Evolutionary conservation across 176 grass and related monocot species (phyloP), one percentile per base, ranked within the genome.

Genomic region (Carex myosuroides): DNA sequence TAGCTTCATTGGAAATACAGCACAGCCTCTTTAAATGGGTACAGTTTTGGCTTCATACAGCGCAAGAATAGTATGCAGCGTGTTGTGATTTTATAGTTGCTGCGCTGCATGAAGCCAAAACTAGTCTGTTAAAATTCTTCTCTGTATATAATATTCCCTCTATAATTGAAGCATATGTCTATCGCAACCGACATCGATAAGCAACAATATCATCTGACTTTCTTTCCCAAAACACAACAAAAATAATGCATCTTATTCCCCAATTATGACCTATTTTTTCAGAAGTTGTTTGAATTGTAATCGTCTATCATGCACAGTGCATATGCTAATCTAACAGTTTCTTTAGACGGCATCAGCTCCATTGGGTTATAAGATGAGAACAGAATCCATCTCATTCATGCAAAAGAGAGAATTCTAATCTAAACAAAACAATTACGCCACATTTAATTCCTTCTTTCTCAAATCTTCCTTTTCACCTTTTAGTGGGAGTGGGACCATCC

Each of bases 351-450:
- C 14, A 39, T 70, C 35, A 2, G 66, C 7, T 70, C 5, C 65
- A 68, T 26, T 37, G 13, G 35, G 32, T 37, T 14, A 42, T 39
- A 24, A 78, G 73, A 78, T 78, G 13, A 78, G 73, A 78, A 78
- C 48, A 56, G 52, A 78, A 78, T 56, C 73, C 22, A 56, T 57
- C 73, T 26, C 52, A 52, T 57, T 78, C 73, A 57, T 10, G 52
- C 3, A 78, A 78, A 77, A 78, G 73, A 78, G 73, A 71, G 17
- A 33, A 18, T 78, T 57, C 73, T 78, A 32, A 78, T 78, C 73
- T 78, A 3, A 57, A 71, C 46, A 54, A 26, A 5, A 6, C 52
- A 78, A 78, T 57, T 78, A 57, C 7, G 13, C 73, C 52, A 78
- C 52, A 78, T 57, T 57, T 57, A 57, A 56, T 77, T 77, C 72